Conservation (phyloP, 129 eudicot species). For the Ambrosia trifida region DNA sequence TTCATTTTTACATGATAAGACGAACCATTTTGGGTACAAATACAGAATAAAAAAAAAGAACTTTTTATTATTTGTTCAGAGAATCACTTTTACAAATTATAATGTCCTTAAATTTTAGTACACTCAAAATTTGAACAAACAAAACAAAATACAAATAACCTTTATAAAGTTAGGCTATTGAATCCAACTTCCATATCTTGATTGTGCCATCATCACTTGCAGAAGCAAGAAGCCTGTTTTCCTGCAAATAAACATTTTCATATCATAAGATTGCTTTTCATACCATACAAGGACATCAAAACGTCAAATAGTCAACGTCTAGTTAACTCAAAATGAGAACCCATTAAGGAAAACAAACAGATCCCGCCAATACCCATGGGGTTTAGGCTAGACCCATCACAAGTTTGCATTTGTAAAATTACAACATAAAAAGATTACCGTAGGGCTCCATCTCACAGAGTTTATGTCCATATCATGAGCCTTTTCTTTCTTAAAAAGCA, state of each 20-base stretch:
- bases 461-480: conserved; percentile 97
- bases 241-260: conserved; percentile 40
- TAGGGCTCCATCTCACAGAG: conserved; percentile 75
- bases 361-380: not conserved
- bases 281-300: not conserved
- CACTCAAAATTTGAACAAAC: not conserved
- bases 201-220: conserved; percentile 86
- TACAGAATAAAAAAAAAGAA: not conserved
- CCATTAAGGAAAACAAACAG: not conserved
- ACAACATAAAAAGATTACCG: conserved; percentile 41
- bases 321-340: not conserved
- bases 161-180: conserved; percentile 16
- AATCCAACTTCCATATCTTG: conserved; percentile 72
- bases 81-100: not conserved
- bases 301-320: not conserved
- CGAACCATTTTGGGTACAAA: not conserved
- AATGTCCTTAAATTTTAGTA: not conserved
- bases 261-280: not conserved
- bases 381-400: not conserved
- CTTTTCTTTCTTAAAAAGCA: conserved; percentile 78
- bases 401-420: not conserved
- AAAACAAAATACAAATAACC: not conserved
- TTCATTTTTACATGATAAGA: not conserved
- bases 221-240: conserved; percentile 67
- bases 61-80: not conserved